Evolutionary conservation across 1,139 yeast species (phyloP).

Genomic region (Sugiyamaella sp.): DNA sequence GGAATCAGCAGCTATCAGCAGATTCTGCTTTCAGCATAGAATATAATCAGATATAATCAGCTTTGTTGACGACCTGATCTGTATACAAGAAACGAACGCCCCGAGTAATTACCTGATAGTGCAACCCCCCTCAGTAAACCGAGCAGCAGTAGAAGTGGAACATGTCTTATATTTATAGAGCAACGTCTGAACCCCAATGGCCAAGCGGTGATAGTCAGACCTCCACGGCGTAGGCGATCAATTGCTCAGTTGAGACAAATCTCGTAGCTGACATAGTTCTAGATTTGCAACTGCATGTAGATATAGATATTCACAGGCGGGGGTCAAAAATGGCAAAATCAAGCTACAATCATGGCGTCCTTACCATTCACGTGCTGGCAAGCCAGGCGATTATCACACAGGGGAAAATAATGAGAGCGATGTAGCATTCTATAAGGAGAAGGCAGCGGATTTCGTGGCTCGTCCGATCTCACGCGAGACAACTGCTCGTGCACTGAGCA

Average conservation of each 20-base stretch:
- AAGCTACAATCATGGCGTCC: background rate
- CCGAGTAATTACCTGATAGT: no score
- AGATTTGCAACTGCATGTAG: background rate
- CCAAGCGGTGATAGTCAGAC: background rate
- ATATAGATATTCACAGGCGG: background rate
- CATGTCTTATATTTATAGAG: background rate
- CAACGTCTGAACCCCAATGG: background rate
- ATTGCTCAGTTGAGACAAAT: slow-evolving; percentile 2
- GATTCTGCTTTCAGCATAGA: no score
- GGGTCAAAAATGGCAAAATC: background rate
- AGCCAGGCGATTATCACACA: background rate
- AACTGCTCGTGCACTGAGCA: background rate
- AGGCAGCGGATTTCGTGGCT: background rate
- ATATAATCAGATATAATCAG: no score
- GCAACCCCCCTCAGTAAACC: no score
- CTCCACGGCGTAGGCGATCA: slow-evolving; percentile 13
- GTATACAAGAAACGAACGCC: no score
- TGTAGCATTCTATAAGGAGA: background rate
- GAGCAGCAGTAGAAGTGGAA: no score
- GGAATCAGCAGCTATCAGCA: no score
- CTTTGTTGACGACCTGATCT: no score
- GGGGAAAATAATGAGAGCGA: background rate
- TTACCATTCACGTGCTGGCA: background rate
- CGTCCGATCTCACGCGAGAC: background rate
- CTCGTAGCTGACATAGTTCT: background rate